Base-by-base conservation (phyloP, 192 early-diverging fungal genomes). In the Coemansia aciculifera region DNA sequence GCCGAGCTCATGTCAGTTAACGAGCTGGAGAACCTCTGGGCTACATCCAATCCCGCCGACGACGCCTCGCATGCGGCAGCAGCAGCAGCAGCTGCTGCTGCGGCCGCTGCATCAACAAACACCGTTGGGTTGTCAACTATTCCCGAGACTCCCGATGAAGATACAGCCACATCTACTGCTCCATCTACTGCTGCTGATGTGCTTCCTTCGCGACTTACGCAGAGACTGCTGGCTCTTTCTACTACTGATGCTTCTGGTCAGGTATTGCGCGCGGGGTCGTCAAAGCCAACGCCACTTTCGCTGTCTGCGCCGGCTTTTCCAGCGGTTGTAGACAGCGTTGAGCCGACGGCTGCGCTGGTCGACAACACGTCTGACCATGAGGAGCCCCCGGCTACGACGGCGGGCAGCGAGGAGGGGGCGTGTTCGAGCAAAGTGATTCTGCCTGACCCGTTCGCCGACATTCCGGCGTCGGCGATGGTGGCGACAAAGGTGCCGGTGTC, bases 1-100 rank as follows among this genome's bases (percentile, higher is more conserved):
- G 84, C 86, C 36, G 87, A 87, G 68, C 80, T 83, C 0, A 89
- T 89, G 87, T 87, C 87, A 9, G 77, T 89, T 2, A 85, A 83
- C 31, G 87, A 89, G 70, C 70, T 89, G 31, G 87, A 89, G 66
- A 83, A 79, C 46, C 76, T 89, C 27, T 78, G 85, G 79, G 78
- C 83, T 12, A 79, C 56, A 13, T 74, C 74, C 21, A 72, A 73
- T 32, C 77, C 77, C 10, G 60, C 40, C 19, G 29, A 36, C 56
- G 52, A 31, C 27, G 24, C 27, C 23, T 10, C 23, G 7, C 56
- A 59, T 15, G 56, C 31, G 31, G 56, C 32, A 36, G 27, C n/a
- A 23, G 34, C 29, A n/a, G 31, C 46, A 37, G 57, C 52, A 29
- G 11, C 31, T 6, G 21, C 51, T 6, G 15, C 31, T 4, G 12